These are phyloP conservation scores for Saccharomyces pastorianus DNA, from an alignment of 1,139 yeast genomes.

Conservation along the genomic window DNA sequence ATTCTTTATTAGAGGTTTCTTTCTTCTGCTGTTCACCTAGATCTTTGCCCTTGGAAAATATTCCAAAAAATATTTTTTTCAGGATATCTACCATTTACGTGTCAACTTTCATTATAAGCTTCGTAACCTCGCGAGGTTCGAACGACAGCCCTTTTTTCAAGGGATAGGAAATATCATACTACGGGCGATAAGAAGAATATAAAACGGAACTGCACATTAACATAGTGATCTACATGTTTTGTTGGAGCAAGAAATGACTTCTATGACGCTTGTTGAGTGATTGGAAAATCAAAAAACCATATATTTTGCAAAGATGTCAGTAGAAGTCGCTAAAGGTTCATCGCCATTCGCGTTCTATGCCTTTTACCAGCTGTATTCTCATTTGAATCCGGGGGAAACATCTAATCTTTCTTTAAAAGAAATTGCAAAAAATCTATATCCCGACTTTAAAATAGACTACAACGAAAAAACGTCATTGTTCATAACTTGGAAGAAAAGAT, in stretches of 20 bases:
- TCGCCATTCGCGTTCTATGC: constrained; percentile 32
- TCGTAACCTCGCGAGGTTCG: not conserved
- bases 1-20: too few relatives aligned
- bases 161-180: not conserved
- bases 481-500: constrained; percentile 71
- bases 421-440: constrained; percentile 16
- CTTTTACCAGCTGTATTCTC: constrained; percentile 23
- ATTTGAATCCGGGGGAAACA: constrained; percentile 7
- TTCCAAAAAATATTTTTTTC: not conserved
- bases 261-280: too few relatives aligned
- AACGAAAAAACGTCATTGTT: constrained; percentile 51
- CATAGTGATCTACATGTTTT: too few relatives aligned
- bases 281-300: not conserved
- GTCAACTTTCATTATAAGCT: not conserved
- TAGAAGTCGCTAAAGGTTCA: not conserved
- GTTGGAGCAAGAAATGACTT: not conserved
- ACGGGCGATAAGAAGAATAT: not conserved
- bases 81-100: not conserved
- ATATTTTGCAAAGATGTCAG: not conserved
- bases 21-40: too few relatives aligned
- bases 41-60: not conserved
- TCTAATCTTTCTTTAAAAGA: constrained; percentile 10
- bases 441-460: constrained; percentile 8
- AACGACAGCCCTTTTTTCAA: not conserved
- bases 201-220: not conserved